Percentiles rank a stretch among this genome's conserved stretches.
phyloP scores from a whole-genome alignment of 164 flowering plant species.

The Chimonanthus praecox region DNA sequence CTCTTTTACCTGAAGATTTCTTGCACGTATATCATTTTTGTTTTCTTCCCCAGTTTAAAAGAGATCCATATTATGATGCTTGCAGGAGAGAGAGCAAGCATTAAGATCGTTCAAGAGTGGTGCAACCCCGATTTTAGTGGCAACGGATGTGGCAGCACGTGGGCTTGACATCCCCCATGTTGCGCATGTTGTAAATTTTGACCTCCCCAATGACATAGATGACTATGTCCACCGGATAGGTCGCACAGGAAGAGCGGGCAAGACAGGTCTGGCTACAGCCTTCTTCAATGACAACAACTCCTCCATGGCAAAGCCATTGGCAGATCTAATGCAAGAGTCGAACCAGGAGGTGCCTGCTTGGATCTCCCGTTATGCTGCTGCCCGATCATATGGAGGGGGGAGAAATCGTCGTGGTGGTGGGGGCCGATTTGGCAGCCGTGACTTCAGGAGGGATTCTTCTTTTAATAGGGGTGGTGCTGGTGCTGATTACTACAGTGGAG shows the following conservation, averaged over 20 bases:
- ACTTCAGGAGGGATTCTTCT: constrained; percentile 47
- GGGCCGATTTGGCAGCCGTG: constrained; percentile 71
- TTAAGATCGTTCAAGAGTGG: constrained; percentile 70
- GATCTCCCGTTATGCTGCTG: constrained; percentile 54
- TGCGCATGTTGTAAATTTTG: constrained; percentile 73
- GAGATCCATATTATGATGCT: background rate
- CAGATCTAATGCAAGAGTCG: constrained; percentile 67
- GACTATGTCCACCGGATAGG: constrained; percentile 77
- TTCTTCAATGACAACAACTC: constrained; percentile 65
- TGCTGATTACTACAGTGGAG: constrained; percentile 31
- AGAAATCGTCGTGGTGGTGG: constrained; percentile 51
- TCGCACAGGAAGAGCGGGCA: constrained; percentile 71
- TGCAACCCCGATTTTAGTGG: constrained; percentile 61
- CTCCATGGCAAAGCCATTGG: constrained; percentile 46
- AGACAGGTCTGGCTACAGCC: constrained; percentile 62
- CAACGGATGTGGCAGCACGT: constrained; percentile 83
- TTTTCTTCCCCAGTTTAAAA: background rate
- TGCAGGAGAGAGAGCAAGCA: constrained; percentile 68
- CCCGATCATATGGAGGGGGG: constrained; percentile 46
- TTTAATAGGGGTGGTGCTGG: constrained; percentile 28
- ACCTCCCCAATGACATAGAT: constrained; percentile 77
- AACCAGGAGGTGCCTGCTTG: constrained; percentile 75
- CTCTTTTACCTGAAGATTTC: background rate
- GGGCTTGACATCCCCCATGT: constrained; percentile 80
- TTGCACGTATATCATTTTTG: too few species aligned